These are phyloP conservation scores for Phoenix dactylifera DNA, from an alignment of 176 grass and related monocot genomes.

Conservation along the genomic window DNA sequence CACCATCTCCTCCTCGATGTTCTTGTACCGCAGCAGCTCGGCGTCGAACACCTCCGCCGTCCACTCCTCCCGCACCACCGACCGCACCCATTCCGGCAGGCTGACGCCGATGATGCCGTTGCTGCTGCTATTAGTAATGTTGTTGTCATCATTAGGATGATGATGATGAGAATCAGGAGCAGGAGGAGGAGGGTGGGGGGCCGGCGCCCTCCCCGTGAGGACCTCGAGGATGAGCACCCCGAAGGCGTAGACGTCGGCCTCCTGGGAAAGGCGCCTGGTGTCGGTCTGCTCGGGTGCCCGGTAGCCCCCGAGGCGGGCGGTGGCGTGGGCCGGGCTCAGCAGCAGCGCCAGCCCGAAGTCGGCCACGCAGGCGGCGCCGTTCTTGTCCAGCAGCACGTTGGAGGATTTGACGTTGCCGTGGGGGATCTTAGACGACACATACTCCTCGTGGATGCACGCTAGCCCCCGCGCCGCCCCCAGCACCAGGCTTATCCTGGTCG, in stretches of 20 bases:
- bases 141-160: neutral
- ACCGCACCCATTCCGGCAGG: conserved; percentile 61
- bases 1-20: conserved; percentile 85
- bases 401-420: conserved; percentile 75
- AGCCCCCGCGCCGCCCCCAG: conserved; percentile 48
- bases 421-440: conserved; percentile 33
- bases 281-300: conserved; percentile 46
- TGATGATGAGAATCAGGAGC: neutral
- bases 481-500: conserved; percentile 37
- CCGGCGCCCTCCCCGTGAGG: conserved; percentile 52
- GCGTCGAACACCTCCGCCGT: conserved; percentile 78
- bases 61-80: conserved; percentile 81
- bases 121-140: too few species aligned
- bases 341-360: conserved; percentile 62
- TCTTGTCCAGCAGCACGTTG: conserved; percentile 56
- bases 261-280: conserved; percentile 49
- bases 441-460: conserved; percentile 54
- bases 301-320: conserved; percentile 49
- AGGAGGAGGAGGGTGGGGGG: conserved; percentile 21
- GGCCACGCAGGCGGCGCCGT: conserved; percentile 39
- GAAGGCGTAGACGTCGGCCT: conserved; percentile 75
- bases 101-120: conserved; percentile 1
- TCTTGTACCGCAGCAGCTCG: conserved; percentile 70
- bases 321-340: conserved; percentile 41
- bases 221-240: conserved; percentile 67